A percentile compares a stretch with the other conserved stretches of the same genome.
phyloP scores from a whole-genome alignment of 2,329 filamentous ascomycete genomes.

The Ascochyta fabae region DNA sequence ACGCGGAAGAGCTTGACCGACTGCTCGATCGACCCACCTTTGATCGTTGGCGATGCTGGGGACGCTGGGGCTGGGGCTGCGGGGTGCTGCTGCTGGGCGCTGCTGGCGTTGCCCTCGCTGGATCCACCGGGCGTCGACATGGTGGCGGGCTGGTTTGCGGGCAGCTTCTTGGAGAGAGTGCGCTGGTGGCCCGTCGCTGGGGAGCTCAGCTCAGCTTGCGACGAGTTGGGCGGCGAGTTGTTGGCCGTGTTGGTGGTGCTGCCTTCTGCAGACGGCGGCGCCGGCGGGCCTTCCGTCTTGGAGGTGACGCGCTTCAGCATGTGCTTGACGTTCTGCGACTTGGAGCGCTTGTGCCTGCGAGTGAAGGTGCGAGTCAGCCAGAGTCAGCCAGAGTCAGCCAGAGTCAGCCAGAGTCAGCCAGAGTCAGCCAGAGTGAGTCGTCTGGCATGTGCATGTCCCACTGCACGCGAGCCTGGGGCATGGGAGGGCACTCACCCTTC shows the following conservation, averaged over 20 bases:
- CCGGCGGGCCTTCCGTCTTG: conserved; percentile 39
- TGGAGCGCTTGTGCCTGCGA: conserved; percentile 52
- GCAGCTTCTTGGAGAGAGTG: conserved; percentile 37
- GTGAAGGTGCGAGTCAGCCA: conserved; percentile 14
- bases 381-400: background rate
- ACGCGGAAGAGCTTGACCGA: conserved; percentile 93
- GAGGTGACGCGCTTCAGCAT: conserved; percentile 46
- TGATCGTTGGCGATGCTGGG: conserved; percentile 39
- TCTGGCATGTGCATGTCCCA: conserved; percentile 12
- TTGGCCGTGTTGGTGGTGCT: conserved; percentile 20
- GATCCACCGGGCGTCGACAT: conserved; percentile 29
- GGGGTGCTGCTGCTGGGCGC: conserved; percentile 19
- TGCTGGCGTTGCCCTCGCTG: conserved; percentile 12
- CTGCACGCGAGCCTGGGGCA: conserved; percentile 17
- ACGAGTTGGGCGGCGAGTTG: conserved; percentile 28
- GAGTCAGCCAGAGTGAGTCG: background rate
- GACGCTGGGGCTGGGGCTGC: conserved; percentile 2
- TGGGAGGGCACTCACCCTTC: conserved; percentile 40
- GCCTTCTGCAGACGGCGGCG: conserved; percentile 24
- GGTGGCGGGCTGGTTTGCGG: conserved; percentile 38
- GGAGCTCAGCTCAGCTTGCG: conserved; percentile 35
- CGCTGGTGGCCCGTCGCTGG: conserved; percentile 34
- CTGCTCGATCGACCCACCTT: conserved; percentile 73
- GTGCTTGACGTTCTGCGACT: conserved; percentile 47
- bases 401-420: conserved; percentile 3